Evolutionary conservation across 768 basidiomycete species (phyloP), one percentile per base, ranked within the genome.

Genomic region (Mycena maculata): DNA sequence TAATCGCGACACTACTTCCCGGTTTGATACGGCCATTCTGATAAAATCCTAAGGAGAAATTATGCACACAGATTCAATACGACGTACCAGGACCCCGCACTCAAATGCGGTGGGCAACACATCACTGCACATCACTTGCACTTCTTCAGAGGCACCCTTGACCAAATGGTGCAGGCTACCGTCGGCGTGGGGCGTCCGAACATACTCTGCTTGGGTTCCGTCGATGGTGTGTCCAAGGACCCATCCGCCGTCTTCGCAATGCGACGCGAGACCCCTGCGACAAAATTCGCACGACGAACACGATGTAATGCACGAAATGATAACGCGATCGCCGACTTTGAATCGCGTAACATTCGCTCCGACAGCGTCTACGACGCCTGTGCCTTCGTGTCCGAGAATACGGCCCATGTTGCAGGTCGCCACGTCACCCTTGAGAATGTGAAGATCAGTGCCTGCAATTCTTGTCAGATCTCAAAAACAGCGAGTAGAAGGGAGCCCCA

Each of bases 371-470:
- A 82, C 75, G 30, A 78, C 16, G 5, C 77, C 82, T 1, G 80
- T 58, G 5, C 81, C 82, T 70, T 82, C 81, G 39, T 82, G 82
- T 4, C 82, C 79, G 30, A 82, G 78, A 18, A 80, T 79, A 67
- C 75, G 77, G 31, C 80, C 78, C 10, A 23, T 44, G n/a, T 33
- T 11, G 38, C 63, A 66, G 11, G 71, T 68, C 20, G 73, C 57
- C 22, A 75, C 69, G 53, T 75, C 73, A 25, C 74, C 74, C 56
- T 75, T 70, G 69, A 75, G 75, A 65, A 75, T 77, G 53, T 81
- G 82, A 27, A 76, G 70, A 68, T 82, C 81, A 2, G 81, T 82
- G 56, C 81, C 82, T 75, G 27, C 5, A 13, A n/a, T 39, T 36
- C 11, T 11, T 42, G 7, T 58, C 44, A 42, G 60, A 42, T 2